Base-by-base conservation (phyloP, 345 rosid genomes). In the Dipteronia dyeriana region DNA sequence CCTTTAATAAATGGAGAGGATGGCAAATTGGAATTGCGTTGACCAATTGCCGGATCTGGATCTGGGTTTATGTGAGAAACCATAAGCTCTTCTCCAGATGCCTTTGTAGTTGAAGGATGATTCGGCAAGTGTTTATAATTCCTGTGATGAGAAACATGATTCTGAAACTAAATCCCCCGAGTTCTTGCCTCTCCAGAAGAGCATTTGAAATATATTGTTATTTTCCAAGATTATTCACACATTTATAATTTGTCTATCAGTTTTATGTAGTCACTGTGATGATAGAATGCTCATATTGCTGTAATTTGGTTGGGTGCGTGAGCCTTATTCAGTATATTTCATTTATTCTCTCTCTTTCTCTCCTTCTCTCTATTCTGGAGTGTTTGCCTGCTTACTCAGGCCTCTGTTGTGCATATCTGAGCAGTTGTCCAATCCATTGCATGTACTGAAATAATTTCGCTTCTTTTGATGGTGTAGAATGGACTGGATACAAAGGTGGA, bases 401-500 rank as follows among this genome's bases (percentile, higher is more conserved):
- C 70, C 16, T 7, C 13, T 34, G 23, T 66, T 43, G 38, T 66
- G 11, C 49, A 31, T 31, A n/a, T n/a, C n/a, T n/a, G n/a, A n/a
- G n/a, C n/a, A n/a, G n/a, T 17, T 66, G 70, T 66, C 70, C 70
- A n/a, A 59, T 64, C 41, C 43, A 14, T 66, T 39, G 49, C 22
- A 26, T 19, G 25, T 49, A 9, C 61, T 70, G 45, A 70, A 70
- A 53, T 54, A 9, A 9, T 25, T 34, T 4, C 17, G 9, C 20
- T 61, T 23, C 12, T 17, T 43, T 22, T 59, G 59, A 45, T 62
- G 56, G 47, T 65, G 47, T 65, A 81, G 86, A 84, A 84, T 78
- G 86, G 86, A 63, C 79, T 84, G 0, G 76, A 71, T 53, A 78
- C 78, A 0, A 80, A 83, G 79, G 81, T 70, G 23, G 83, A 65